These are phyloP conservation scores for Fusarium sarcochroum DNA, from an alignment of 2,329 filamentous ascomycete species.

Conservation along the genomic window DNA sequence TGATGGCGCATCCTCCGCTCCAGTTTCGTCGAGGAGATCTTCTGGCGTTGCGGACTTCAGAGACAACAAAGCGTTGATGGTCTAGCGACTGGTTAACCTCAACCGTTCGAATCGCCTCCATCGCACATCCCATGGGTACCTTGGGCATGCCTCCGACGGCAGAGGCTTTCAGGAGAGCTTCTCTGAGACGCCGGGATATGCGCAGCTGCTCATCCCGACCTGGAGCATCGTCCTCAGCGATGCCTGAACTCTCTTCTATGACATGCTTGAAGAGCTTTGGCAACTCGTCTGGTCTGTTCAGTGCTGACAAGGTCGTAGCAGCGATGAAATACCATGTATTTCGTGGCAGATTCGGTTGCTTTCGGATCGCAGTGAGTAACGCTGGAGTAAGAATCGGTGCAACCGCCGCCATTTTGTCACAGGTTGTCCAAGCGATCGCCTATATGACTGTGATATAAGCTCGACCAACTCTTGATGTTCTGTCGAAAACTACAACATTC, in stretches of 20 bases:
- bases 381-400: constrained; percentile 44
- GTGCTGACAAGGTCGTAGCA: constrained; percentile 43
- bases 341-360: constrained; percentile 42
- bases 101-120: not conserved
- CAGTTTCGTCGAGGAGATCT: constrained; percentile 35
- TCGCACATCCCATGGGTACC: constrained; percentile 16
- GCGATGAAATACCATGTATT: constrained; percentile 48
- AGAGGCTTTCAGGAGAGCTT: constrained; percentile 47
- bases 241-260: constrained; percentile 8
- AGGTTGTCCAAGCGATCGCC: not conserved
- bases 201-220: constrained; percentile 33
- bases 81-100: constrained; percentile 34
- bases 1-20: constrained; percentile 8
- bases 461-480: not conserved
- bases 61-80: constrained; percentile 45
- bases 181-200: constrained; percentile 43
- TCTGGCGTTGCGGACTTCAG: constrained; percentile 46
- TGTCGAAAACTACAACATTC: not conserved
- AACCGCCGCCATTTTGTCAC: constrained; percentile 21
- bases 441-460: not conserved
- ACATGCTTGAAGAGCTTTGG: constrained; percentile 36
- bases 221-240: not conserved
- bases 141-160: constrained; percentile 48
- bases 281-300: constrained; percentile 47
- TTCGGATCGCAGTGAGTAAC: constrained; percentile 40